Evolutionary conservation across 495 filamentous ascomycete genomes (phyloP).

Genomic region (Tuber brumale): DNA sequence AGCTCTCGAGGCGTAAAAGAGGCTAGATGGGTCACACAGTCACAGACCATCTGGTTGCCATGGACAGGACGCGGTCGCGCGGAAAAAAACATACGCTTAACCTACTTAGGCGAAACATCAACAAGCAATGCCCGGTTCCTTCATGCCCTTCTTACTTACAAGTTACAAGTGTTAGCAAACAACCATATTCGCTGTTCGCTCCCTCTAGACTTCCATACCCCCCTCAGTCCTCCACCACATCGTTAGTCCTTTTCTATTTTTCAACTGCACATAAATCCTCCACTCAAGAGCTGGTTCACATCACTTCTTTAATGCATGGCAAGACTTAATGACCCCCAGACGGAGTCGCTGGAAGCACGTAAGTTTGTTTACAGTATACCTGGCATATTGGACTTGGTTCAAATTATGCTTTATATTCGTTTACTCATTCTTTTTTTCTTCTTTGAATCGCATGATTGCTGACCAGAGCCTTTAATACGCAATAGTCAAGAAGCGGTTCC

Average conservation of each 20-base stretch:
- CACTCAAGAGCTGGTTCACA: slow-evolving; percentile 6
- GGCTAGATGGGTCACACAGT: not conserved
- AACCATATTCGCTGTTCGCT: slow-evolving; percentile 19
- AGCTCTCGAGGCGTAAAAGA: not conserved
- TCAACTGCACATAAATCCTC: slow-evolving; percentile 29
- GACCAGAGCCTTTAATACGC: not conserved
- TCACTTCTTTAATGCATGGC: slow-evolving; percentile 60
- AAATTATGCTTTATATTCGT: not conserved
- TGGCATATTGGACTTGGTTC: slow-evolving; percentile 21
- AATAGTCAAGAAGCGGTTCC: slow-evolving; percentile 37
- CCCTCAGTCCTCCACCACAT: slow-evolving; percentile 22
- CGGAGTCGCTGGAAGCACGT: slow-evolving; percentile 73
- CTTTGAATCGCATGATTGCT: not conserved
- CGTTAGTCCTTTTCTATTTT: slow-evolving; percentile 14
- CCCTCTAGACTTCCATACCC: not conserved
- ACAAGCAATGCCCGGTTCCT: slow-evolving; percentile 22
- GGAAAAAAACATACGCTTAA: slow-evolving; percentile 18
- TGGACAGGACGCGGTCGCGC: slow-evolving; percentile 29
- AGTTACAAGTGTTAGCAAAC: slow-evolving; percentile 5
- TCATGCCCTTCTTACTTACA: slow-evolving; percentile 8
- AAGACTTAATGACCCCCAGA: slow-evolving; percentile 74
- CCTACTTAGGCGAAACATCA: slow-evolving; percentile 41
- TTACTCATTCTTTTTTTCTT: not conserved
- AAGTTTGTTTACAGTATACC: slow-evolving; percentile 45
- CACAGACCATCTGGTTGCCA: slow-evolving; percentile 16